Evolutionary conservation across 2,329 filamentous ascomycete species (phyloP), one percentile per base, ranked within the genome.

Genomic region (Colletotrichum spinosum): DNA sequence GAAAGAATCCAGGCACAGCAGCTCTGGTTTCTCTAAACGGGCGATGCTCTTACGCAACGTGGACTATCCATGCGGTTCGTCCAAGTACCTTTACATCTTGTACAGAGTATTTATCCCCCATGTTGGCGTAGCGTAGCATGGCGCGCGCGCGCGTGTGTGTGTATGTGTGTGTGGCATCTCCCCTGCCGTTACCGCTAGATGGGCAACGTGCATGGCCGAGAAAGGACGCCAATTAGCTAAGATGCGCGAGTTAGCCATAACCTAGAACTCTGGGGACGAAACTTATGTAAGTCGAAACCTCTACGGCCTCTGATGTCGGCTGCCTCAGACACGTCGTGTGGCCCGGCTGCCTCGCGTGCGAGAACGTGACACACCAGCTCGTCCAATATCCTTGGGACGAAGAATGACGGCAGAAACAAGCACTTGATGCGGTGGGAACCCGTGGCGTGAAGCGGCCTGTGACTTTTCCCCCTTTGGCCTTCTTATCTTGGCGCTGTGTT

Each of bases 261-360:
- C 44, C 8, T 39, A 39, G 44, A 49, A 49, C n/a, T 41, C 44
- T 56, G 35, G 55, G 55, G 15, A n/a, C 42, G 17, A 15, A 46
- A 15, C 41, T 65, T 62, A 53, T 44, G 41, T 62, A 62, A 62
- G 62, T 57, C 63, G 53, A 66, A 62, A 57, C 59, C 63, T 66
- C 48, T 57, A 53, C 52, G 59, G 58, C 59, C 58, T 56, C 58
- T 25, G 48, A 33, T 48, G 59, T 39, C 35, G 58, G 42, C 58
- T 66, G 46, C 58, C 53, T 63, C 52, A 39, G 48, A 66, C 63
- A 52, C 46, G 17, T 39, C 60, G 44, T 49, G 48, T 53, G 49
- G 42, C 58, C 52, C 15, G 11, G 41, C 46, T 17, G 12, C 37
- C 13, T 35, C 25, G 44, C 49, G 37, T 10, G 15, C 44, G 44